phyloP scores from a whole-genome alignment of 2,329 filamentous ascomycete species.

The Diaporthe capsici region DNA sequence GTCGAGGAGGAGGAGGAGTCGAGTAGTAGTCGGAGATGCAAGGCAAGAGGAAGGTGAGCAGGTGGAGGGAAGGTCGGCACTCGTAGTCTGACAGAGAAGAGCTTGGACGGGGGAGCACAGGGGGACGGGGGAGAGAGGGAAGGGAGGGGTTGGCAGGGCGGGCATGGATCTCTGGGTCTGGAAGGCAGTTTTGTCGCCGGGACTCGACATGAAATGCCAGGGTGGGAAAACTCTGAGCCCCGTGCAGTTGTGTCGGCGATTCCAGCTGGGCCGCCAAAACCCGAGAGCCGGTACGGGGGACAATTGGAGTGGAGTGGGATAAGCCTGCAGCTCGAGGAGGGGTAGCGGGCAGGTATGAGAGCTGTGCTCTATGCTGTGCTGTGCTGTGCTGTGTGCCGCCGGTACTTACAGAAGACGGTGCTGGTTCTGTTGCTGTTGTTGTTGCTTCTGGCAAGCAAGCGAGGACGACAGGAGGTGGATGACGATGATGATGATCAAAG shows the following conservation, averaged over 20 bases:
- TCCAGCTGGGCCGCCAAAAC: constrained; percentile 31
- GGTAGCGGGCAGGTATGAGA: not conserved
- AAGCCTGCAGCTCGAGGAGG: constrained; percentile 5
- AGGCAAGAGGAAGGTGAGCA: not conserved
- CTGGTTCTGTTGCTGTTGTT: not conserved
- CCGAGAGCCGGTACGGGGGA: constrained; percentile 18
- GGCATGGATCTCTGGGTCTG: constrained; percentile 16
- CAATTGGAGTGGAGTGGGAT: not conserved
- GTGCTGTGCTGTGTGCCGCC: not conserved
- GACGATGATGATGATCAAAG: not conserved
- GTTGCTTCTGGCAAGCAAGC: constrained; percentile 17
- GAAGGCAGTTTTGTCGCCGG: constrained; percentile 17
- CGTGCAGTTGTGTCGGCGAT: constrained; percentile 27
- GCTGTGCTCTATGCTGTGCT: no score
- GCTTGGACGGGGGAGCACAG: constrained; percentile 38
- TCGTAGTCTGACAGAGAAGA: no score
- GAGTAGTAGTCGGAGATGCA: not conserved
- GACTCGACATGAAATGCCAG: not conserved
- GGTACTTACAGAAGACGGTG: not conserved
- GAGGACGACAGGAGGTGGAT: constrained; percentile 12
- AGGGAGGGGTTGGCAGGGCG: constrained; percentile 30
- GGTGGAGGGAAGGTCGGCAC: not conserved
- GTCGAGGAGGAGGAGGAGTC: constrained; percentile 12
- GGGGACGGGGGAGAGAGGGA: constrained; percentile 29
- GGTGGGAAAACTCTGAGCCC: constrained; percentile 40